Evolutionary conservation across 2,329 filamentous ascomycete species (phyloP).

Genomic region (Arachnomyces sp.): DNA sequence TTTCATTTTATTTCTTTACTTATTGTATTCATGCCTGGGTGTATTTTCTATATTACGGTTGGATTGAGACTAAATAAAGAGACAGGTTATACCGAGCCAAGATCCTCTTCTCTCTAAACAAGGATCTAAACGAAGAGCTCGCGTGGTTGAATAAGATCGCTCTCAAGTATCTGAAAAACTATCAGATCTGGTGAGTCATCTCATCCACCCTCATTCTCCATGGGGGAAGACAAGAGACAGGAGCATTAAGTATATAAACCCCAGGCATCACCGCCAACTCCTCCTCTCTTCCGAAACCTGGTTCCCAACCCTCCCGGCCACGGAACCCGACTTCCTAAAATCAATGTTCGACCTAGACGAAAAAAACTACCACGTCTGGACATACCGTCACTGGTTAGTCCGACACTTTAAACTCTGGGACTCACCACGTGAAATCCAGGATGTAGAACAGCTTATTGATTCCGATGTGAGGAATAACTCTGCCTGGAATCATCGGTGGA

Average conservation of each 20-base stretch:
- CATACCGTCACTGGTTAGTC: conserved; percentile 76
- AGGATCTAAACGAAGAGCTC: conserved; percentile 64
- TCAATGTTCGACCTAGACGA: conserved; percentile 76
- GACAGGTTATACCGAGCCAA: conserved; percentile 74
- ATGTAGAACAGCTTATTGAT: conserved; percentile 64
- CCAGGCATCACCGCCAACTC: conserved; percentile 53
- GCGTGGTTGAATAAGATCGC: conserved; percentile 80
- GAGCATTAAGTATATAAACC: conserved; percentile 56
- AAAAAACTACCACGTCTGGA: conserved; percentile 99
- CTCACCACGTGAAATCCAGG: conserved; percentile 55
- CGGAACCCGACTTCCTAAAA: conserved; percentile 68
- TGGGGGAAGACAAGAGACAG: too few species aligned
- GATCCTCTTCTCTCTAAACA: conserved; percentile 60
- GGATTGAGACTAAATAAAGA: not conserved
- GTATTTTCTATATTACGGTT: too few species aligned
- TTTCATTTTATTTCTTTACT: not conserved
- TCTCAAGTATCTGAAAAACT: conserved; percentile 85
- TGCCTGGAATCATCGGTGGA: conserved; percentile 96
- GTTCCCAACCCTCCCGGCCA: conserved; percentile 50
- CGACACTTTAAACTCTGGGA: conserved; percentile 54
- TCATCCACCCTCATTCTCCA: not conserved
- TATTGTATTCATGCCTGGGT: too few species aligned
- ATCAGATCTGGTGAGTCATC: conserved; percentile 76
- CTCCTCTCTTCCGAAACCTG: conserved; percentile 42
- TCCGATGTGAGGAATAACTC: conserved; percentile 90